These are phyloP conservation scores for Solanum bukasovii DNA, from an alignment of 257 asterid genomes.

Conservation along the genomic window DNA sequence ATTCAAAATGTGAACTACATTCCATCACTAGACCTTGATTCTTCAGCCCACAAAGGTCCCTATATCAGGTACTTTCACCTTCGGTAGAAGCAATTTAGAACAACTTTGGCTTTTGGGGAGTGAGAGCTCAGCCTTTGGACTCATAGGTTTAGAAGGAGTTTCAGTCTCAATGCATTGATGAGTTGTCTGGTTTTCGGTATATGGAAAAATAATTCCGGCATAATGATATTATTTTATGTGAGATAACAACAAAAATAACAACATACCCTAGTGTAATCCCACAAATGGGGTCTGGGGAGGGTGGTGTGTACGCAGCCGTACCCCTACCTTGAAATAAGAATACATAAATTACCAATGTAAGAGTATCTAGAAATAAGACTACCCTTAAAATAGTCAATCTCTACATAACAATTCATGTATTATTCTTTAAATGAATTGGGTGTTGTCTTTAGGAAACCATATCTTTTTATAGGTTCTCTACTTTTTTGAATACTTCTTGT, in stretches of 20 bases:
- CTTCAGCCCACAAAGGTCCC: constrained; percentile 47
- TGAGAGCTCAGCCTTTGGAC: not conserved
- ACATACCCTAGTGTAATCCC: not conserved
- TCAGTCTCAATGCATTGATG: not conserved
- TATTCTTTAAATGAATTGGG: not conserved
- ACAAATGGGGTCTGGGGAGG: not conserved
- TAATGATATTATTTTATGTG: not conserved
- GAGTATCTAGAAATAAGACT: not conserved
- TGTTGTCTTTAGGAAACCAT: not conserved
- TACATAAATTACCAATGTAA: not conserved
- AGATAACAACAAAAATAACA: not conserved
- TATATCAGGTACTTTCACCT: constrained; percentile 41
- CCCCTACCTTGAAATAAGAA: not conserved
- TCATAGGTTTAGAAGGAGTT: not conserved
- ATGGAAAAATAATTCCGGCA: not conserved
- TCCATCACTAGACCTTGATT: constrained; percentile 24
- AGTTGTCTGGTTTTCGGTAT: not conserved
- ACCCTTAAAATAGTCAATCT: not conserved
- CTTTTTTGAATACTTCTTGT: not conserved
- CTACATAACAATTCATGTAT: not conserved
- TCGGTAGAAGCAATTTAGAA: not conserved
- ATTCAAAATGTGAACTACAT: constrained; percentile 49
- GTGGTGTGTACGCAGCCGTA: not conserved
- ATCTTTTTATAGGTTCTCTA: not conserved
- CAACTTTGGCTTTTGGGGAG: not conserved